Conservation (phyloP, 805 yeast genomes). For the Metschnikowia aberdeeniae region DNA sequence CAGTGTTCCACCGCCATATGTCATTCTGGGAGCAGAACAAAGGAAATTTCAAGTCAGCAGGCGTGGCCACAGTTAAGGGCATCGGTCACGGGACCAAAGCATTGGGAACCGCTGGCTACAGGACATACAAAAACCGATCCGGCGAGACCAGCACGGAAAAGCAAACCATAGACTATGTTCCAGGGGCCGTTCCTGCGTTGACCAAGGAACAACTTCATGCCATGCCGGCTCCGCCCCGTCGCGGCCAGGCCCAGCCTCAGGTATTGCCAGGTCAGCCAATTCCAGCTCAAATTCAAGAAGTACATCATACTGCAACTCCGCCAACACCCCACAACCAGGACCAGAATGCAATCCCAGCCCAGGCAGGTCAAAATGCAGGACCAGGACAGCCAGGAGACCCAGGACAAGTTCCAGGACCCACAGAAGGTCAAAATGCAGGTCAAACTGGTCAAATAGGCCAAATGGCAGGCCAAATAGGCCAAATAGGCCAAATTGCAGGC, state of each 20-base stretch:
- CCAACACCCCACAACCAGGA: too few species aligned
- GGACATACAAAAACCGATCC: constrained; percentile 43
- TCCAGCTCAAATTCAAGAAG: background rate
- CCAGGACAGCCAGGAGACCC: too few species aligned
- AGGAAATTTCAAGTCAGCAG: constrained; percentile 47
- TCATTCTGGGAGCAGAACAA: constrained; percentile 52
- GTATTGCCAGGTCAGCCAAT: background rate
- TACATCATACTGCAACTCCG: background rate
- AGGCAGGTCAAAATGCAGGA: background rate
- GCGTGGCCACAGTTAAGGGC: constrained; percentile 46
- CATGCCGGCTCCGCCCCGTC: constrained; percentile 45
- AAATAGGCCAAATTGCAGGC: background rate
- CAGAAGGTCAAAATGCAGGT: background rate
- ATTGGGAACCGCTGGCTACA: constrained; percentile 47
- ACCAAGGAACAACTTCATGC: constrained; percentile 25
- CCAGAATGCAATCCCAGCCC: too few species aligned
- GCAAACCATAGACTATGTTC: constrained; percentile 4
- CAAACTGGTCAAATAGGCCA: too few species aligned
- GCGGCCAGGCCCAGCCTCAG: constrained; percentile 15
- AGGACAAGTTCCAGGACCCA: too few species aligned
- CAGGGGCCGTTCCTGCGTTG: constrained; percentile 12
- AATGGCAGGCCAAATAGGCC: background rate
- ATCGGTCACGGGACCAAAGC: constrained; percentile 49
- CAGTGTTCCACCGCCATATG: constrained; percentile 5
- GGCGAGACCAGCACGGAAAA: constrained; percentile 21